A percentile compares a stretch with the other conserved stretches of the same genome.
Conservation (phyloP, 352 stramenopile species). For the Phytophthora ramorum region DNA sequence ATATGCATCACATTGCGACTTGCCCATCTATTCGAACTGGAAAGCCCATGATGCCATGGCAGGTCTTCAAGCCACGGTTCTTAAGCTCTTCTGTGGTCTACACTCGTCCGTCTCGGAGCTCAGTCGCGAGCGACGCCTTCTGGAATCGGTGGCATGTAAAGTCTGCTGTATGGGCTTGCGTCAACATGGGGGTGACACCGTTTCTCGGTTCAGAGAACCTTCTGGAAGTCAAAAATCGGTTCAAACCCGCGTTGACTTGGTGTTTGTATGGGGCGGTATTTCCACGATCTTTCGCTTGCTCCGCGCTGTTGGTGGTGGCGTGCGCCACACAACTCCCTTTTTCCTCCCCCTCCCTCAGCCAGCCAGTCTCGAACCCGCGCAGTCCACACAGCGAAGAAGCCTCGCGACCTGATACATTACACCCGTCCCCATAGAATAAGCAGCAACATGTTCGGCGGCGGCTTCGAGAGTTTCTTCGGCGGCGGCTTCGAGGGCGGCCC, state of each 20-base stretch:
- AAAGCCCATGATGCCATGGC: no score
- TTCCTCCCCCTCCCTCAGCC: conserved; percentile 29
- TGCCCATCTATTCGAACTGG: no score
- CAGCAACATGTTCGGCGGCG: conserved; percentile 78
- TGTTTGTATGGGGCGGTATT: conserved; percentile 31
- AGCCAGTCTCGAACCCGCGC: conserved; percentile 44
- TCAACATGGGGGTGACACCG: conserved; percentile 2
- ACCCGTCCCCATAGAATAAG: conserved; percentile 17
- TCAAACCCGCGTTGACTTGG: conserved; percentile 11
- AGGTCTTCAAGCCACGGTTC: no score
- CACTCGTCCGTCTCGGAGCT: no score
- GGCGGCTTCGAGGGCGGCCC: conserved; percentile 68
- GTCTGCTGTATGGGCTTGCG: conserved; percentile 6
- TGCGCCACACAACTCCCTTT: conserved; percentile 28
- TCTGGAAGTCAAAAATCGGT: conserved; percentile 28
- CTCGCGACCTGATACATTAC: conserved; percentile 38
- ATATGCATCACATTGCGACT: no score
- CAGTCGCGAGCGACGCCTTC: no score
- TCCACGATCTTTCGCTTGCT: conserved; percentile 41
- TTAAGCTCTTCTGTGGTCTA: no score
- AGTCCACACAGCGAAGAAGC: conserved; percentile 35
- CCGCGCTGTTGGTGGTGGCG: not conserved
- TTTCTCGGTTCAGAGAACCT: conserved; percentile 35
- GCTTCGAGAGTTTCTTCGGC: conserved; percentile 89
- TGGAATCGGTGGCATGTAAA: conserved; percentile 38